Evolutionary conservation across 495 filamentous ascomycete genomes (phyloP).

Genomic region (Penicillium canescens): DNA sequence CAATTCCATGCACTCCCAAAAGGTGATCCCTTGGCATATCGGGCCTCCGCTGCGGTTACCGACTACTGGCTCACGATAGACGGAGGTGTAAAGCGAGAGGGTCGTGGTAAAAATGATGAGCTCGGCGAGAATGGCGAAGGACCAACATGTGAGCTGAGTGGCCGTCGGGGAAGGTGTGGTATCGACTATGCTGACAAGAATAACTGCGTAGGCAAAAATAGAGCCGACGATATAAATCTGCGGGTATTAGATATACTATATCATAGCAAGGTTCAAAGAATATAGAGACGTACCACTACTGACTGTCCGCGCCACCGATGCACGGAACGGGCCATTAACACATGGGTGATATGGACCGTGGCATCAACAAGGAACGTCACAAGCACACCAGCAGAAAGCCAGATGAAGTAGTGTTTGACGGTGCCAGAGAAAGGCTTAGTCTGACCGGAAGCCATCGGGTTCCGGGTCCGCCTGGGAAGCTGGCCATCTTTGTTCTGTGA

Average conservation of each 20-base stretch:
- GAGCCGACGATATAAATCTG: slow-evolving; percentile 79
- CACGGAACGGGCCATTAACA: slow-evolving; percentile 57
- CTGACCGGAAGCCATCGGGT: too few relatives aligned
- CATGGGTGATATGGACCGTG: slow-evolving; percentile 68
- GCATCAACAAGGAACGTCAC: slow-evolving; percentile 71
- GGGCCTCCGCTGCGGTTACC: slow-evolving; percentile 44
- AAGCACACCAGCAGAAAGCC: slow-evolving; percentile 62
- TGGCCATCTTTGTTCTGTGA: too few relatives aligned
- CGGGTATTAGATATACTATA: not conserved
- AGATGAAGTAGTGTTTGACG: slow-evolving; percentile 66
- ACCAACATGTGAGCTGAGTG: slow-evolving; percentile 71
- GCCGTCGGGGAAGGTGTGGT: slow-evolving; percentile 65
- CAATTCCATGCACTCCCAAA: slow-evolving; percentile 65
- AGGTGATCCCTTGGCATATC: slow-evolving; percentile 48
- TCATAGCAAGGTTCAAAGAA: not conserved
- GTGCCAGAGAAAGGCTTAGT: not conserved
- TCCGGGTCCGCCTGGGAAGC: too few relatives aligned
- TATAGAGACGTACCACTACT: slow-evolving; percentile 62
- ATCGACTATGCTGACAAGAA: slow-evolving; percentile 76
- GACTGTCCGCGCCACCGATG: slow-evolving; percentile 87
- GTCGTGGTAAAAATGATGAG: slow-evolving; percentile 62
- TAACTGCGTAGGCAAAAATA: slow-evolving; percentile 64
- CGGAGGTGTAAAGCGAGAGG: slow-evolving; percentile 53
- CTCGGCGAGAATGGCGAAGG: slow-evolving; percentile 63
- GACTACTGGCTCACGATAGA: slow-evolving; percentile 57